A percentile compares a stretch with the other conserved stretches of the same genome.
Conservation (phyloP, 345 rosid genomes). For the Citrus medica region DNA sequence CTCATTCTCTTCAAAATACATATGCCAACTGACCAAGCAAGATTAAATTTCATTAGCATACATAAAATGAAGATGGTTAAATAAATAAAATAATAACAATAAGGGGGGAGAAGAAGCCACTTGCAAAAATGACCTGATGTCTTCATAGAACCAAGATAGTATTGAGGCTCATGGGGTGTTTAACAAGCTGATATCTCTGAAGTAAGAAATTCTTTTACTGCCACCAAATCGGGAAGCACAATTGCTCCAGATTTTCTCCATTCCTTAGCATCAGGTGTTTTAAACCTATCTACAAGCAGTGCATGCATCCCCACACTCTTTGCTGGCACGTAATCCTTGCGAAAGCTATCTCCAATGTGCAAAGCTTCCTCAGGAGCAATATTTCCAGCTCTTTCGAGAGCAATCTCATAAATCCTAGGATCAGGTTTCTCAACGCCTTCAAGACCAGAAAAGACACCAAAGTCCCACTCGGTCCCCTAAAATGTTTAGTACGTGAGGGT, state of each 20-base stretch:
- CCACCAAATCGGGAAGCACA: slow-evolving; percentile 77
- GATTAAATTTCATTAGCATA: neutral
- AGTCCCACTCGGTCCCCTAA: slow-evolving; percentile 89
- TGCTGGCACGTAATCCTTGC: slow-evolving; percentile 82
- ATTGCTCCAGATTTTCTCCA: slow-evolving; percentile 78
- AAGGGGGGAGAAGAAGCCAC: too few relatives aligned
- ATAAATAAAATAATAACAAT: neutral
- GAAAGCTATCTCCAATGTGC: slow-evolving; percentile 94
- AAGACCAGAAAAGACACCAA: slow-evolving; percentile 92
- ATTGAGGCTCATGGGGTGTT: neutral
- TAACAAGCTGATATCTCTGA: slow-evolving; percentile 37
- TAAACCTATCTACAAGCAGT: slow-evolving; percentile 78
- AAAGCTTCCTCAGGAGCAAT: slow-evolving; percentile 62
- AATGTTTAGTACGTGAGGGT: neutral
- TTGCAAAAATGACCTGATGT: too few relatives aligned
- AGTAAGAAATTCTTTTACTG: slow-evolving; percentile 59
- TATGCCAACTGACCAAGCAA: neutral
- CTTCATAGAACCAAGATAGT: neutral
- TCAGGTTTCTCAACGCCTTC: slow-evolving; percentile 96
- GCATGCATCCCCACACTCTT: slow-evolving; percentile 91
- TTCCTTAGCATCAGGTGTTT: slow-evolving; percentile 71
- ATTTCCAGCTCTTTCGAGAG: slow-evolving; percentile 76
- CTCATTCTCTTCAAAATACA: neutral
- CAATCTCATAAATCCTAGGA: slow-evolving; percentile 66
- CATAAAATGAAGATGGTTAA: neutral